These are phyloP conservation scores for Dothidotthia symphoricarpi DNA, from an alignment of 2,329 filamentous ascomycete species.

Conservation along the genomic window DNA sequence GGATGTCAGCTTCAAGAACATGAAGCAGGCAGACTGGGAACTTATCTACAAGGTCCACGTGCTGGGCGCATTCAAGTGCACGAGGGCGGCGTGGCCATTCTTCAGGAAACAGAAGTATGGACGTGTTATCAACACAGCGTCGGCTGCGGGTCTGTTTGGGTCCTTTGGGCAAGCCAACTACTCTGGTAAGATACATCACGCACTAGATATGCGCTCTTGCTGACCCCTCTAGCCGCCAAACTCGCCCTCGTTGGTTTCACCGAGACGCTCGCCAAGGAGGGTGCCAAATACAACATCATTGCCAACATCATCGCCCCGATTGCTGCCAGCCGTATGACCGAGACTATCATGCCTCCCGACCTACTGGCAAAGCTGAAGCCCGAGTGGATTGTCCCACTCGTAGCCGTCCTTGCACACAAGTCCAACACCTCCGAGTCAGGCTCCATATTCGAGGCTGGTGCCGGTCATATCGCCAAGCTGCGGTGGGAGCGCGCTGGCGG, in stretches of 20 bases:
- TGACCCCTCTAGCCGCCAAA: constrained; percentile 68
- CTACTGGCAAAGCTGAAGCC: constrained; percentile 81
- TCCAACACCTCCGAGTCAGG: constrained; percentile 79
- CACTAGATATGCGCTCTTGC: constrained; percentile 12
- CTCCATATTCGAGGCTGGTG: constrained; percentile 89
- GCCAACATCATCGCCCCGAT: constrained; percentile 94
- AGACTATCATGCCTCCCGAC: constrained; percentile 94
- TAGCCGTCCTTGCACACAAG: constrained; percentile 83
- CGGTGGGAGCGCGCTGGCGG: constrained; percentile 93
- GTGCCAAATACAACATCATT: constrained; percentile 95
- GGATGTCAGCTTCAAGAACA: constrained; percentile 97
- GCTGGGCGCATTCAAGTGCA: constrained; percentile 91
- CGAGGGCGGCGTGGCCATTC: constrained; percentile 91
- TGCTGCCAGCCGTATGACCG: constrained; percentile 91
- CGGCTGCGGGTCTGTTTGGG: constrained; percentile 92
- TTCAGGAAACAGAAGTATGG: constrained; percentile 99
- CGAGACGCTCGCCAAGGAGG: constrained; percentile 96
- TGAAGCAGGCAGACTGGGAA: constrained; percentile 97
- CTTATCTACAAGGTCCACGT: constrained; percentile 90
- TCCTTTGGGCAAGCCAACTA: constrained; percentile 97
- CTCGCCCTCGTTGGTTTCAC: constrained; percentile 94
- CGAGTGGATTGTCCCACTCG: constrained; percentile 91
- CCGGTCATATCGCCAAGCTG: constrained; percentile 87
- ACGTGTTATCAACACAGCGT: constrained; percentile 92
- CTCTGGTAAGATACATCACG: constrained; percentile 56